Evolutionary conservation across 2,329 filamentous ascomycete species (phyloP), one percentile per base, ranked within the genome.

Genomic region (Metarhizium brunneum): DNA sequence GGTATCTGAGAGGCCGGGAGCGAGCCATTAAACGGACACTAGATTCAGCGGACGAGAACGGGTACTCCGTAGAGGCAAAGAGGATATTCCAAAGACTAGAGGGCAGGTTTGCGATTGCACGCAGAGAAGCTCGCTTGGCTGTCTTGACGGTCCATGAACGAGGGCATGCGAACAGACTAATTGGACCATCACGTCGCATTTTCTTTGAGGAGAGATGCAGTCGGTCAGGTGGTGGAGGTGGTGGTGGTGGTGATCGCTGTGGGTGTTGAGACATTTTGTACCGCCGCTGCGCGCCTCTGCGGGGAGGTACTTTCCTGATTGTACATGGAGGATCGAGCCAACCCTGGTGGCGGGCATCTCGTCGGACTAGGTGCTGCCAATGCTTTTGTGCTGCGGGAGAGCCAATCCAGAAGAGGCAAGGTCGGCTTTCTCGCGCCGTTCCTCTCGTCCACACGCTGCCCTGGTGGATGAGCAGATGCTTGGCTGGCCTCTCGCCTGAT

Each of bases 171-270:
- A 47, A 52, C 29, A 32, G 49, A 56, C 49, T 52, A 42, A 57
- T 55, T 42, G 56, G 57, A 55, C 38, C 40, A 57, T 55, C 55
- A 57, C 54, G 59, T 59, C 52, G 55, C 50, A 60, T 55, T 51
- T 54, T 50, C 29, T 36, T 32, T 25, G 35, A 36, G 52, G 47
- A 43, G 20, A 47, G 52, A 56, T 54, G 56, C 55, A 53, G 36
- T 30, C 30, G 52, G 59, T 60, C 57, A 55, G 51, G 53, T 57
- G 55, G 57, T 51, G 51, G 32, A 52, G 52, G 35, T 35, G 48
- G 45, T 25, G 32, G 43, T 18, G 48, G 40, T 25, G n/a, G 43
- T 52, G 53, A 45, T 10, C 4, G 42, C n/a, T 18, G 42, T 20
- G 42, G 35, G 53, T 47, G 47, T 50, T 14, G 32, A 45, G 16